Base-by-base conservation (phyloP, 1,284 basidiomycete species). In the Trichosporon ovoides region DNA sequence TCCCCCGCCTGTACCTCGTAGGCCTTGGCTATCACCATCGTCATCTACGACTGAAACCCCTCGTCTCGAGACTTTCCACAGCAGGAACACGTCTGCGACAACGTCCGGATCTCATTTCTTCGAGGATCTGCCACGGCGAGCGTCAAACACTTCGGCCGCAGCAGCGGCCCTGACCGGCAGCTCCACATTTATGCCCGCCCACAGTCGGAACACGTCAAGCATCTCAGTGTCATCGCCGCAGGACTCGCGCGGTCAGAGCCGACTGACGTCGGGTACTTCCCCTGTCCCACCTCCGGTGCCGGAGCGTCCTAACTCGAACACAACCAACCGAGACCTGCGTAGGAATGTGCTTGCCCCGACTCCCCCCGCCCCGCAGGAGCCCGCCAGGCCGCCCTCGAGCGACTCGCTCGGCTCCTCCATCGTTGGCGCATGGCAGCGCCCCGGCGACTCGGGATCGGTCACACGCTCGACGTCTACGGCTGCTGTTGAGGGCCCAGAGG, bases 1-100 rank as follows among this genome's bases (percentile, higher is more conserved):
- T 2, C 69, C 73, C 1, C 74, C 74, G 1, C 66, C 71, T 6
- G 48, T 65, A 14, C 71, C 73, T 2, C 63, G 65, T 2, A 56
- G 71, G 31, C 61, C 68, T n/a, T 66, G 65, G 65, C 50, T 51
- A 24, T 24, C 53, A n/a, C 52, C 0, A 40, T 2, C 7, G 18
- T 19, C 38, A n/a, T 40, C 38, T 11, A 9, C 12, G 12, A 4
- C 20, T 40, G 16, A n/a, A 10, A 2, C 12, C 9, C 9, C 18
- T 9, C 12, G n/a, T 16, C 37, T 14, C 37, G 14, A 38, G 12
- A 7, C 37, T 14, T 14, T 14, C 13, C 33, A 51, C 49, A 36
- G 33, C 34, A 19, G 34, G 16, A 36, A 19, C 34, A 18, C 35
- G n/a, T 20, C 34, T 3, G 20, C n/a, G 10, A 18, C 33, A 18